Evolutionary conservation across 352 stramenopile genomes (phyloP), one percentile per base, ranked within the genome.

Genomic region (Globisporangium spiculum): DNA sequence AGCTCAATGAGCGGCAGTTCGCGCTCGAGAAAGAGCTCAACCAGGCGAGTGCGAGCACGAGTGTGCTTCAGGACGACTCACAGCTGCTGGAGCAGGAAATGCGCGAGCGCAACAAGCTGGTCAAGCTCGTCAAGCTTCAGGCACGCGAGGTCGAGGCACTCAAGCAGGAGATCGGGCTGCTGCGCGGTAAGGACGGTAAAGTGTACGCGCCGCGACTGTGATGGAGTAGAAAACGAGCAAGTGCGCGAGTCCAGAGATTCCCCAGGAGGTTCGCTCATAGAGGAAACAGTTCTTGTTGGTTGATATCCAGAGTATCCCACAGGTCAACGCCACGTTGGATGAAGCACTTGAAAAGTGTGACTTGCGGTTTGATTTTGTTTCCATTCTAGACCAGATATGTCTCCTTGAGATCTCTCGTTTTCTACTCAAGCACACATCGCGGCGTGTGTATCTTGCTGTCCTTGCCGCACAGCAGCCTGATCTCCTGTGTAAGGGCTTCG

Each of bases 121-220:
- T 96, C 18, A 78, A 88, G 30, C 78, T 97, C 27, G 90, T 98
- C 14, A 97, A 97, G 69, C 79, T 98, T 30, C 94, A 98, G 76
- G 84, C 84, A 38, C 86, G 89, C 44, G 93, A 98, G 66, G 77
- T 98, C 12, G 91, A 98, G 63, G 90, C 89, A 14, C 83, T 98
- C 53, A 96, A 96, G 67, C 79, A 93, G 61, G 92, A 98, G 74
- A 93, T 97, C 30, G 80, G 81, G 3, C 80, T 97, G 65, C 69
- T 97, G 55, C 86, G 87, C 9, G 79, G 88, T 70, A 96, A 96
- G 60, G 86, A 91, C 70, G 87, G 86, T 65, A 92, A 90, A 67
- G 77, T 91, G 32, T 90, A 93, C 36, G 83, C 81, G 1, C 76
- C 83, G 24, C 68, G 74, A 2, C 58, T 38, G 32, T 88, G 66